Evolutionary conservation across 2,329 filamentous ascomycete genomes (phyloP).

Genomic region (Xylaria sp.): DNA sequence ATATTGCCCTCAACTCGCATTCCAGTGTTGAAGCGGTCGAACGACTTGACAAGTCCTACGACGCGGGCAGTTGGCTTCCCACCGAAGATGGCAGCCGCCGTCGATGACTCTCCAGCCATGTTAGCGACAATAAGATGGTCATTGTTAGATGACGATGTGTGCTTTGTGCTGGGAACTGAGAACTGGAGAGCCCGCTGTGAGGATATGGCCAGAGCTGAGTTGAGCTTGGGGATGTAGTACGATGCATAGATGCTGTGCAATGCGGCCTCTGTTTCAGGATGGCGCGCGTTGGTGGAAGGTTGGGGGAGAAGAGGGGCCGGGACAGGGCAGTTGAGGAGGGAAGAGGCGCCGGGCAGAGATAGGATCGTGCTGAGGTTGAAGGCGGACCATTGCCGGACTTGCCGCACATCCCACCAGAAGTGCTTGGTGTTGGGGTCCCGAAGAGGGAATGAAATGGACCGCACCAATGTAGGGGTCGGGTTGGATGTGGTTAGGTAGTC

Average conservation of each 20-base stretch:
- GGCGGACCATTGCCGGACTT: constrained; percentile 82
- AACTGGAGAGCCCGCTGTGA: constrained; percentile 72
- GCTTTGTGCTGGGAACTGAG: constrained; percentile 55
- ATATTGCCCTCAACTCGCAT: constrained; percentile 89
- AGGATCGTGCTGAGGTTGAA: constrained; percentile 81
- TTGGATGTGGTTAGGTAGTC: constrained; percentile 83
- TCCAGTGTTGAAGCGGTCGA: constrained; percentile 93
- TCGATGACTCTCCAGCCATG: constrained; percentile 66
- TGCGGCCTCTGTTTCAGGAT: constrained; percentile 81
- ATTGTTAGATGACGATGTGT: constrained; percentile 46
- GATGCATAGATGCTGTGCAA: constrained; percentile 80
- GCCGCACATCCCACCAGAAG: constrained; percentile 97
- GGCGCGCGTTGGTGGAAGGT: constrained; percentile 67
- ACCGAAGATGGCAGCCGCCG: constrained; percentile 64
- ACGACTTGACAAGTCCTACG: constrained; percentile 83
- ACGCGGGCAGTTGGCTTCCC: constrained; percentile 60
- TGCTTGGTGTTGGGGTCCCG: constrained; percentile 78
- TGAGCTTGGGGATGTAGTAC: constrained; percentile 88
- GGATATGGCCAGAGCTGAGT: constrained; percentile 81
- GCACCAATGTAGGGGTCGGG: constrained; percentile 83
- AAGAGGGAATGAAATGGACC: constrained; percentile 76
- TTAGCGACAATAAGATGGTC: constrained; percentile 75
- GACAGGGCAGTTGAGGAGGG: constrained; percentile 77
- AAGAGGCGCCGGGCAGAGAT: constrained; percentile 76
- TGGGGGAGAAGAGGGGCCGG: constrained; percentile 69